Evolutionary conservation across 768 basidiomycete genomes (phyloP), one percentile per base, ranked within the genome.

Genomic region (Boletus bicolor): DNA sequence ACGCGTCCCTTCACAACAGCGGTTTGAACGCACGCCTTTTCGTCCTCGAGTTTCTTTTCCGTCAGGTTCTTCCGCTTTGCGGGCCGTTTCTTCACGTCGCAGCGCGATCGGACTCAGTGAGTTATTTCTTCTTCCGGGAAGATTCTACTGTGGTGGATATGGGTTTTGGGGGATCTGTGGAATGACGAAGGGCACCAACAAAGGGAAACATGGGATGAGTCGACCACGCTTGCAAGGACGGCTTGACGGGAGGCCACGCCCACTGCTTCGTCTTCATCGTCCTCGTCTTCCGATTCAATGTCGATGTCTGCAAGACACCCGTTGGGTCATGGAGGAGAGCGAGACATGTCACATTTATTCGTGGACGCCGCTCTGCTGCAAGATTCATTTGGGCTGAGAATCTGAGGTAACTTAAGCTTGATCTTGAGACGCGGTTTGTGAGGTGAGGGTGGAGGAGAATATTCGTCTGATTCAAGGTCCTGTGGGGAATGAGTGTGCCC

Each of bases 71-170:
- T 88, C 49, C 92, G 79, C 72, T 92, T 19, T 93, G 37, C 91
- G 76, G 0, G 89, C 89, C 0, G 86, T 90, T 67, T 94, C 92
- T 63, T 92, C 89, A 19, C 86, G 77, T 39, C 85, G 79, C 3
- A 91, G 73, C 0, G 88, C 88, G 4, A 91, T 75, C 89, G 2
- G 82, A 78, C 56, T 87, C 86, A 7, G 84, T 90, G 7, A 89
- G 73, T 8, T 82, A 78, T 63, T 86, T 85, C 69, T 88, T 90
- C 24, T 48, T 48, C 8, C 47, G 47, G 12, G 47, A 48, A 10
- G 47, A 49, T 49, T 37, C 47, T n/a, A 15, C 47, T 36, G 30
- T 45, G 44, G 44, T 30, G 6, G 30, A 14, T 0, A 7, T 45
- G 30, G 32, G 44, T 7, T 30, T 30, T 3, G 19, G 17, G 24